A percentile compares a stretch with the other conserved stretches of the same genome.
These are phyloP conservation scores for Penicillium cataractarum DNA, from an alignment of 495 filamentous ascomycete species.

Conservation along the genomic window DNA sequence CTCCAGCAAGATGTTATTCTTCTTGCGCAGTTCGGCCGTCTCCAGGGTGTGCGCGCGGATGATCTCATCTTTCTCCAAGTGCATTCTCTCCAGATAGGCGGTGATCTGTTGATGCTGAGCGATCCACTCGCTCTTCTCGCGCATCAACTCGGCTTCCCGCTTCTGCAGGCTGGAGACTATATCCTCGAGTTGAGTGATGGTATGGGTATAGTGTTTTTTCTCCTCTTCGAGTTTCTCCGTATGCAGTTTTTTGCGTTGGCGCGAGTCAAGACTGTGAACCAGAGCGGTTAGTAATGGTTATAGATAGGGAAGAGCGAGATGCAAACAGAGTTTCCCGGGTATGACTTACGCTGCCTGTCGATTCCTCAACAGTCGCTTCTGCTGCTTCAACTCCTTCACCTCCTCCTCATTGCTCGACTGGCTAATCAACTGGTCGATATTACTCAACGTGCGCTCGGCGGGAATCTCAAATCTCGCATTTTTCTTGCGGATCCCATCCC, in stretches of 20 bases:
- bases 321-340: background rate
- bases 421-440: constrained; percentile 92
- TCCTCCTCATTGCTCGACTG: constrained; percentile 88
- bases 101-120: constrained; percentile 70
- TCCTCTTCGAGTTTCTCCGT: constrained; percentile 96
- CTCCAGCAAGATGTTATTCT: constrained; percentile 85
- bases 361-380: constrained; percentile 93
- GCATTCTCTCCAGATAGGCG: constrained; percentile 73
- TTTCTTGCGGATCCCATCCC: constrained; percentile 98
- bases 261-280: constrained; percentile 78
- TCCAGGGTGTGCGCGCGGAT: constrained; percentile 89
- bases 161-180: constrained; percentile 62
- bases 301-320: no score
- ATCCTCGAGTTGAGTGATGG: constrained; percentile 79
- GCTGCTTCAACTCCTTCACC: constrained; percentile 97
- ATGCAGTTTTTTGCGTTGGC: constrained; percentile 98
- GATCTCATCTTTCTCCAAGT: constrained; percentile 89
- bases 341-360: constrained; percentile 90
- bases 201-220: constrained; percentile 82
- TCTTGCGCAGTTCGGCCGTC: constrained; percentile 93
- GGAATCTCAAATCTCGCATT: constrained; percentile 99
- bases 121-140: constrained; percentile 68
- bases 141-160: constrained; percentile 62
- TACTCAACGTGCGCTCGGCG: constrained; percentile 85
- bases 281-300: constrained; percentile 44